Evolutionary conservation across 805 yeast species (phyloP).

Genomic region (Brettanomyces sp.): DNA sequence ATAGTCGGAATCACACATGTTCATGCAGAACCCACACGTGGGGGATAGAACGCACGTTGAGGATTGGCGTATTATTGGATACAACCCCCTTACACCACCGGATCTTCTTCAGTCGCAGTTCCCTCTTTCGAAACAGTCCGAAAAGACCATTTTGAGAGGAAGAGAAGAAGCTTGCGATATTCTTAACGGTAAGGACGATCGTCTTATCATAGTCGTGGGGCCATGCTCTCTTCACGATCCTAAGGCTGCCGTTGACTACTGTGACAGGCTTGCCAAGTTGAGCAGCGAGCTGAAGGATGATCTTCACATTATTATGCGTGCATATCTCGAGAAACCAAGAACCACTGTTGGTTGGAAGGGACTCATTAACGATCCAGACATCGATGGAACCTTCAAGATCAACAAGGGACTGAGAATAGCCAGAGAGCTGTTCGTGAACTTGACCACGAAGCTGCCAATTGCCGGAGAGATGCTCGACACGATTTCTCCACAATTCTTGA

Average conservation of each 20-base stretch:
- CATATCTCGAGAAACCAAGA: constrained; percentile 95
- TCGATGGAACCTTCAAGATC: constrained; percentile 85
- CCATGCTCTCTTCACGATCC: constrained; percentile 98
- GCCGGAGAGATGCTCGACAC: constrained; percentile 98
- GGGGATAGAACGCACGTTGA: constrained; percentile 77
- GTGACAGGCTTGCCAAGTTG: constrained; percentile 49
- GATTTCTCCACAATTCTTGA: constrained; percentile 89
- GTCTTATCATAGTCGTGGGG: constrained; percentile 83
- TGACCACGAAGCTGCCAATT: constrained; percentile 81
- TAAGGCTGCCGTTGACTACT: constrained; percentile 83
- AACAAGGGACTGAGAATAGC: constrained; percentile 90
- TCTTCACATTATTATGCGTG: constrained; percentile 87
- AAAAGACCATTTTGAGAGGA: constrained; percentile 59
- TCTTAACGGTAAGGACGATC: constrained; percentile 75
- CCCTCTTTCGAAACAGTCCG: constrained; percentile 54
- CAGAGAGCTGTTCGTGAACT: constrained; percentile 73
- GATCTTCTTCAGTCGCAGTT: constrained; percentile 82
- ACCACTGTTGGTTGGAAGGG: constrained; percentile 99
- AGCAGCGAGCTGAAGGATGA: constrained; percentile 62
- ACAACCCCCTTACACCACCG: constrained; percentile 94
- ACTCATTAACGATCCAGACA: constrained; percentile 92
- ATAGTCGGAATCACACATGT: constrained; percentile 37
- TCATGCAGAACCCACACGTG: constrained; percentile 70
- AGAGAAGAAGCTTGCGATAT: constrained; percentile 68
- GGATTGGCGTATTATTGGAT: constrained; percentile 77